Base-by-base conservation (phyloP, 441 rosid species). In the Raphanus hybrid region DNA sequence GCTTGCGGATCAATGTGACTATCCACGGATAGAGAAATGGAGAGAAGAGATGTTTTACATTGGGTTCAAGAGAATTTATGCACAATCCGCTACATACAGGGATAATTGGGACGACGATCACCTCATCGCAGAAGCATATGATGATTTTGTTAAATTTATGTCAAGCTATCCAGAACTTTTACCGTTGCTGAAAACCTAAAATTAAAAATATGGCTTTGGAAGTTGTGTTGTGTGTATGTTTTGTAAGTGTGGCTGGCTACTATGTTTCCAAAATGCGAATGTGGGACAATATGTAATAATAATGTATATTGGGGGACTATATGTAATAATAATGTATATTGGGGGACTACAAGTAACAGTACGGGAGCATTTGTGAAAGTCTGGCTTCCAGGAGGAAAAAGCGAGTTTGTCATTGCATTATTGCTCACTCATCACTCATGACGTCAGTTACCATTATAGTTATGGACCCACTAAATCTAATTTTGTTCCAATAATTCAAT, bases 71-170 rank as follows among this genome's bases (percentile, higher is more conserved):
- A 82, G 64, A 54, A 75, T 6, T 58, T 69, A 0, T 1, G 27
- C 23, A 15, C 80, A 69, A 11, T 90, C 91, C 3, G 87, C 86
- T 62, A 80, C 87, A 10, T 87, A 85, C 63, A 87, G 94, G 0
- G 97, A 92, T 75, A 87, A 88, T 73, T 88, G 92, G 96, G 93
- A 85, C 4, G 98, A 90, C 67, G 76, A 88, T 20, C 73, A 82
- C 73, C 80, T 87, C 81, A 64, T 88, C 54, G 52, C 48, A 9
- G 83, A 85, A 81, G 87, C 85, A 16, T 74, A 82, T 8, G 75
- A 80, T 32, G 87, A 82, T 50, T 84, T 84, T 63, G 34, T 55
- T 16, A 84, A 82, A 26, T 75, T 16, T 50, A 75, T 41, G 68
- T 75, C 83, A 61, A 75, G 62, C 55, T 69, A 74, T 64, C 78